phyloP scores from a whole-genome alignment of 495 filamentous ascomycete species.

The Podospora didyma region DNA sequence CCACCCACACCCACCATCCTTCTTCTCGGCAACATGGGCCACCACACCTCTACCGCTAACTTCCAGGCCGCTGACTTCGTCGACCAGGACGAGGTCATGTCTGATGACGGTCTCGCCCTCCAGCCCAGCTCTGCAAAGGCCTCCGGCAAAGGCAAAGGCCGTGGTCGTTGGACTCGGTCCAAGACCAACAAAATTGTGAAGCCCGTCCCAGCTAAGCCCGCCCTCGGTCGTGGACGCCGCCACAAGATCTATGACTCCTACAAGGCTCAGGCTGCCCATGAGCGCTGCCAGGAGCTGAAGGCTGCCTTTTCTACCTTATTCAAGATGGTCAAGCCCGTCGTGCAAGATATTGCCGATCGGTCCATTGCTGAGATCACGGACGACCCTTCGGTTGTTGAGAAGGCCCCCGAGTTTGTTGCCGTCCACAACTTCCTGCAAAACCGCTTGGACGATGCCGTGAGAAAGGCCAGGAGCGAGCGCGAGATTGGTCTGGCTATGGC shows the following conservation, averaged over 20 bases:
- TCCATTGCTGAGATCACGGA: conserved; percentile 31
- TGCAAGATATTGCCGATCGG: conserved; percentile 40
- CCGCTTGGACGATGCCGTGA: conserved; percentile 22
- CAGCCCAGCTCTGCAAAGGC: conserved; percentile 26
- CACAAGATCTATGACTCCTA: conserved; percentile 38
- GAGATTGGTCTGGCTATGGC: conserved; percentile 10
- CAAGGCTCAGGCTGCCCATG: conserved; percentile 41
- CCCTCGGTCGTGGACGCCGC: conserved; percentile 37
- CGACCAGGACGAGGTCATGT: conserved; percentile 22
- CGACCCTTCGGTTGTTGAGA: conserved; percentile 27
- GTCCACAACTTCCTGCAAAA: conserved; percentile 28
- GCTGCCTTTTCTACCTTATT: conserved; percentile 34
- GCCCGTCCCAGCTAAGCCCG: conserved; percentile 23
- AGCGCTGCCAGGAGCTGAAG: conserved; percentile 40
- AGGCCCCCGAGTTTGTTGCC: conserved; percentile 25
- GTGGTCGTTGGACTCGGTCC: conserved; percentile 15
- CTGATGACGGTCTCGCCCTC: conserved; percentile 10
- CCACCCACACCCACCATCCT: not conserved
- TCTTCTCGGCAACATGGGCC: not conserved
- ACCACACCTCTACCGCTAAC: conserved; percentile 3
- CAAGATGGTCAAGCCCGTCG: conserved; percentile 35
- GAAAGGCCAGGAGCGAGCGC: conserved; percentile 14
- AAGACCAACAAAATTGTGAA: conserved; percentile 31
- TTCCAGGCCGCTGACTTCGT: conserved; percentile 4
- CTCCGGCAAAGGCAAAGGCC: conserved; percentile 28